phyloP scores from a whole-genome alignment of 306 rosid genomes.

The Rubus idaeus region DNA sequence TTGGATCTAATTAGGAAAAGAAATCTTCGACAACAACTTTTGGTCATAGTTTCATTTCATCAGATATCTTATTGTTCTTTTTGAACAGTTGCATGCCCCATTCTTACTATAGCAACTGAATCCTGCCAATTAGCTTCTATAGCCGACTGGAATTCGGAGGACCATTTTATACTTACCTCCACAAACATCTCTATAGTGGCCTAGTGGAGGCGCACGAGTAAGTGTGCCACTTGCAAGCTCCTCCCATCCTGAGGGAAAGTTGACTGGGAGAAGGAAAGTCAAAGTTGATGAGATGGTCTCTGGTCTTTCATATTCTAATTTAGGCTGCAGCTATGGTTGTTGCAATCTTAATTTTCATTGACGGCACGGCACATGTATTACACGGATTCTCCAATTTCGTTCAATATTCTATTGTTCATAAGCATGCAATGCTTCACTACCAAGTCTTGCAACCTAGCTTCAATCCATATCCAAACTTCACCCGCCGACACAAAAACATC shows the following conservation, averaged over 20 bases:
- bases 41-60: neutral
- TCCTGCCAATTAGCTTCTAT: neutral
- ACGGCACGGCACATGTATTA: neutral
- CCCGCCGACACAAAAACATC: neutral
- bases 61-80: neutral
- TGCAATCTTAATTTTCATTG: neutral
- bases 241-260: neutral
- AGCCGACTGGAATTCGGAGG: constrained; percentile 2
- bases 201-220: constrained; percentile 5
- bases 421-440: neutral
- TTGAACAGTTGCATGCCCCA: neutral
- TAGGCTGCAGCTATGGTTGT: neutral
- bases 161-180: neutral
- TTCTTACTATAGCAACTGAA: neutral
- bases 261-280: neutral
- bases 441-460: neutral
- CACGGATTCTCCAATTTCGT: neutral
- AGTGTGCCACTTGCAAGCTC: neutral
- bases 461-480: neutral
- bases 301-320: neutral
- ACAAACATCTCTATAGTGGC: neutral
- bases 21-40: neutral
- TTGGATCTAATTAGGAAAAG: neutral
- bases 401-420: neutral
- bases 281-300: neutral